A percentile compares a stretch with the other conserved stretches of the same genome.
Evolutionary conservation across 139 green algal species (phyloP).

Genomic region (Dunaliella sp.): DNA sequence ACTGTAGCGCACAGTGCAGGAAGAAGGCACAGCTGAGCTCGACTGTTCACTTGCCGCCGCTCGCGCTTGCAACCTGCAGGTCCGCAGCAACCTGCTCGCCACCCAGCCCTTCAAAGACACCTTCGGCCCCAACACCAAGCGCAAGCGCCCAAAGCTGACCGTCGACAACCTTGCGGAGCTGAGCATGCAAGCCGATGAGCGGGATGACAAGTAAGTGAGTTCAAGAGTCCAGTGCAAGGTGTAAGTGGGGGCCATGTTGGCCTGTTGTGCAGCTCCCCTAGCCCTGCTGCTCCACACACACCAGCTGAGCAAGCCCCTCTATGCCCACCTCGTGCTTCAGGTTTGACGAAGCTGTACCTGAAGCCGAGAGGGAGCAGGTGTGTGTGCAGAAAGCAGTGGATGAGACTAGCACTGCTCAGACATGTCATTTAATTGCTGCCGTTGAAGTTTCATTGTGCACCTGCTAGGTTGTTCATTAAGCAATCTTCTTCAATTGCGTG

Average conservation of each 20-base stretch:
- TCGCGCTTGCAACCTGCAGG: no score
- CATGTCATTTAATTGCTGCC: no score
- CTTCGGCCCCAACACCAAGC: constrained; percentile 76
- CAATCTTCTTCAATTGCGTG: no score
- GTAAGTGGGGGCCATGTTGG: background rate
- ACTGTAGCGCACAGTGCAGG: no score
- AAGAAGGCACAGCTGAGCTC: no score
- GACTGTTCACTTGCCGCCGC: background rate
- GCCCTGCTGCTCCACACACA: no score
- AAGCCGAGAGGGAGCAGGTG: constrained; percentile 2
- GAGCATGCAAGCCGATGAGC: constrained; percentile 33
- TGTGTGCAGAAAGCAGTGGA: background rate
- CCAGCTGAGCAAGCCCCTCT: background rate
- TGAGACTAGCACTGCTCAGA: background rate
- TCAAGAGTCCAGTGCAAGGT: background rate
- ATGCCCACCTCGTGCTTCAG: constrained; percentile 9
- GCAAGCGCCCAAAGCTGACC: constrained; percentile 85
- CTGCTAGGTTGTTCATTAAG: no score
- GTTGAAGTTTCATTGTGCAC: no score
- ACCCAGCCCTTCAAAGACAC: constrained; percentile 81
- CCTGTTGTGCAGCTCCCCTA: no score
- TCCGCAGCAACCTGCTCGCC: constrained; percentile 71
- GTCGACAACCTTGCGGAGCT: constrained; percentile 70
- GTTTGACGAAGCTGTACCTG: constrained; percentile 25
- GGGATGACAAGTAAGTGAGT: constrained; percentile 23